phyloP scores from a whole-genome alignment of 2,329 filamentous ascomycete genomes.

The Thelonectria rubi region DNA sequence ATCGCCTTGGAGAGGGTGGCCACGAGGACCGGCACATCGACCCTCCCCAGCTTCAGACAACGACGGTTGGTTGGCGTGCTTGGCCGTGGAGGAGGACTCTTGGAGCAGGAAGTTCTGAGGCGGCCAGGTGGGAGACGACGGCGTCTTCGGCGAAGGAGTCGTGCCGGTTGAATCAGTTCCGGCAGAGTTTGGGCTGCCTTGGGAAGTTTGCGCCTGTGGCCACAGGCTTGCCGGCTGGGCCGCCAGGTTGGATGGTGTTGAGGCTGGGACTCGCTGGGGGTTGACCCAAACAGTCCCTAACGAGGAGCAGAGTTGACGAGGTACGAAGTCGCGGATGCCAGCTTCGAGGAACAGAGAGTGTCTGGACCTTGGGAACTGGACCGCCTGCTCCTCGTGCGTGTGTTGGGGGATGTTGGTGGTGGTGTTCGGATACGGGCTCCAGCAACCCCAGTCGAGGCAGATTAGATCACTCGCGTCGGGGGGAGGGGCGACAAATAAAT shows the following conservation, averaged over 20 bases:
- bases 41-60: slow-evolving; percentile 42
- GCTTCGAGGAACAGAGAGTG: slow-evolving; percentile 15
- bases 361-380: not conserved
- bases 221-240: slow-evolving; percentile 46
- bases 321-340: slow-evolving; percentile 11
- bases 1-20: slow-evolving; percentile 63
- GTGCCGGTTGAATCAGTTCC: slow-evolving; percentile 46
- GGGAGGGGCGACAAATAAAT: slow-evolving; percentile 18
- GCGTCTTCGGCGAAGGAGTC: slow-evolving; percentile 49
- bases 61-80: slow-evolving; percentile 33
- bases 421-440: slow-evolving; percentile 6
- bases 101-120: slow-evolving; percentile 34
- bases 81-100: slow-evolving; percentile 33
- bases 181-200: slow-evolving; percentile 46
- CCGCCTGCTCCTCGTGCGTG: slow-evolving; percentile 8
- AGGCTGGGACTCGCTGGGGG: slow-evolving; percentile 45
- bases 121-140: slow-evolving; percentile 47
- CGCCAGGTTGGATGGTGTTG: slow-evolving; percentile 46
- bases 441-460: slow-evolving; percentile 21
- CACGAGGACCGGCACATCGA: slow-evolving; percentile 67
- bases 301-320: slow-evolving; percentile 22
- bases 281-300: slow-evolving; percentile 49
- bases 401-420: slow-evolving; percentile 5
- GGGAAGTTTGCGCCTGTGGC: slow-evolving; percentile 46
- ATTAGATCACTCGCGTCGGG: slow-evolving; percentile 18